phyloP scores from a whole-genome alignment of 2,329 filamentous ascomycete genomes.

The Colletotrichum paranaense region DNA sequence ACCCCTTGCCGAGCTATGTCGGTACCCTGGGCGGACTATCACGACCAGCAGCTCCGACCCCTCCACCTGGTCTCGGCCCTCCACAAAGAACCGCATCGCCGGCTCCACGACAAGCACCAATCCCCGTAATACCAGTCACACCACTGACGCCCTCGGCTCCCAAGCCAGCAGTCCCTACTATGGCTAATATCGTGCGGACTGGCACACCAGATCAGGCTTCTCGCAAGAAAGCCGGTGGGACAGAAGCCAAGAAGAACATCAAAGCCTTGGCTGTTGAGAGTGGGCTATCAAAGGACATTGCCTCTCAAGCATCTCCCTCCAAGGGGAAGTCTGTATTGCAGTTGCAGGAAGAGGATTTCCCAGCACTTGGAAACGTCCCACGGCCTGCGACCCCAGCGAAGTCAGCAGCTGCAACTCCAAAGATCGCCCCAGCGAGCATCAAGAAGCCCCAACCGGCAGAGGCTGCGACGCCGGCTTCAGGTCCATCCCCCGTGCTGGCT shows the following conservation, averaged over 20 bases:
- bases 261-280: constrained; percentile 59
- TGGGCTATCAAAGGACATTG: constrained; percentile 59
- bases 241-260: constrained; percentile 54
- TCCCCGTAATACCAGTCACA: constrained; percentile 35
- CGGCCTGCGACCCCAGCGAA: constrained; percentile 46
- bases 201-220: constrained; percentile 48
- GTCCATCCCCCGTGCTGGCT: neutral
- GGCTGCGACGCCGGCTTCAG: neutral
- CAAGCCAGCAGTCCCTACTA: constrained; percentile 41
- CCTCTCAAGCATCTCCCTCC: constrained; percentile 48
- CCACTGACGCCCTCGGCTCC: constrained; percentile 13
- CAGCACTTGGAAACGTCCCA: constrained; percentile 61
- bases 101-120: constrained; percentile 33
- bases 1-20: constrained; percentile 42
- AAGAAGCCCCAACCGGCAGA: constrained; percentile 45
- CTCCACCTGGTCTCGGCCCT: constrained; percentile 58
- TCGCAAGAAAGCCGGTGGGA: constrained; percentile 42
- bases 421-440: constrained; percentile 46
- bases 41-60: constrained; percentile 15
- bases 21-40: neutral
- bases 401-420: constrained; percentile 49
- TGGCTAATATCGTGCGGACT: constrained; percentile 32
- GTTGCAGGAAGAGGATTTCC: constrained; percentile 73
- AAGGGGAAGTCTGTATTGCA: constrained; percentile 52
- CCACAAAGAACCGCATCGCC: constrained; percentile 51